Evolutionary conservation across 2,329 filamentous ascomycete species (phyloP), one percentile per base, ranked within the genome.

Genomic region (Penicillium fuscoglaucum): DNA sequence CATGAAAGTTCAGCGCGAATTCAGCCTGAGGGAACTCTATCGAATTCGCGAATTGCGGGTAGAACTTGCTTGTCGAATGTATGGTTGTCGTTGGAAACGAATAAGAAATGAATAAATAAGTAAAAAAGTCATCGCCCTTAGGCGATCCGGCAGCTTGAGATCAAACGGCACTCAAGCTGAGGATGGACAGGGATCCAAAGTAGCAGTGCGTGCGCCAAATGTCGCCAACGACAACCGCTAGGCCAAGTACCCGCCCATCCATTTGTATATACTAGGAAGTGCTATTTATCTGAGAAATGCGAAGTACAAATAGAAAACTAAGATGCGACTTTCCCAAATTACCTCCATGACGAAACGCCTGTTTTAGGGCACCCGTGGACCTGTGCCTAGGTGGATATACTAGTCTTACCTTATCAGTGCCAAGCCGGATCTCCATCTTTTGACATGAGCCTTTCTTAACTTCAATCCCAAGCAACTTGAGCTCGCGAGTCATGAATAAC

Each of bases 401-500:
- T 15, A 29, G 48, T 21, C 35, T 51, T 40, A 51, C 29, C 49
- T 52, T 44, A 43, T 62, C 63, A 62, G 13, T 43, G 65, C 65
- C 64, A 65, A 67, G 64, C 55, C 56, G 29, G 40, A 58, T 52
- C 39, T 56, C 51, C 55, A 48, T 39, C 8, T 57, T 56, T 55
- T 52, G 44, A 64, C 57, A 58, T 61, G 53, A 55, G 58, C 57
- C 58, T 66, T 62, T 49, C 26, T 52, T 33, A 44, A 55, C 54
- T 17, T 45, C 55, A 53, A 26, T 53, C 44, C 37, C 29, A 6
- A 41, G 45, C 28, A 39, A 28, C 49, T 43, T 31, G 24, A 51
- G 31, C 33, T 40, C 44, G 10, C 52, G 40, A 47, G 68, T 28
- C 59, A 98, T 99, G 95, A 96, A 98, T 74, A 98, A 98, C 81